Conservation (phyloP, 164 flowering plant genomes). For the Kalanchoe fedtschenkoi region DNA sequence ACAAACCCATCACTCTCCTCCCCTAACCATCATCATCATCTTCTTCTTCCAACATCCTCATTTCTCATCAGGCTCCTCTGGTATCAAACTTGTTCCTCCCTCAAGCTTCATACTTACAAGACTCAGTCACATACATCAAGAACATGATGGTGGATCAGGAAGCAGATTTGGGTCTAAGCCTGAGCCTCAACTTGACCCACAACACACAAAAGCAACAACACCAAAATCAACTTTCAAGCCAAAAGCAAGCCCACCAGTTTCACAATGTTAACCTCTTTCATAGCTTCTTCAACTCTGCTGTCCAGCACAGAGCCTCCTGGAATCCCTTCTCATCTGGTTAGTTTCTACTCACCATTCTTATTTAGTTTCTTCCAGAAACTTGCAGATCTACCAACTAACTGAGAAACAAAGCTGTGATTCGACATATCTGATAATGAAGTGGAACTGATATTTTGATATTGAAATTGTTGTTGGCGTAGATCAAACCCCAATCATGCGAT, state of each 20-base stretch:
- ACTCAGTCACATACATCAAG: background rate
- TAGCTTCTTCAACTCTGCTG: background rate
- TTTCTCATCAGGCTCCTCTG: no score
- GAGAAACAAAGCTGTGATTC: background rate
- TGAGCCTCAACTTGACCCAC: background rate
- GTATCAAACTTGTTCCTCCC: no score
- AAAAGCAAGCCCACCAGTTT: background rate
- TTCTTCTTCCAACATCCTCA: background rate
- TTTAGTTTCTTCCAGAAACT: no score
- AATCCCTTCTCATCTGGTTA: no score
- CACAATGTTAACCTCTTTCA: background rate
- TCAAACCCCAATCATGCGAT: background rate
- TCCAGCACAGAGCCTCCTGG: no score
- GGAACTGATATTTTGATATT: background rate
- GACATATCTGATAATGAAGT: background rate
- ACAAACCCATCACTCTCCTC: background rate
- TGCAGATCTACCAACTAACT: no score
- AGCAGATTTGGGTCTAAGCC: conserved; percentile 5
- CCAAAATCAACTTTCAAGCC: background rate
- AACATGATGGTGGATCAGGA: background rate
- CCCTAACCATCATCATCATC: background rate
- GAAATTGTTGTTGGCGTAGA: background rate
- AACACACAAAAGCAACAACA: background rate
- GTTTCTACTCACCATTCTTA: no score
- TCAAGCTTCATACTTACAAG: background rate